Base-by-base conservation (phyloP, 2,329 filamentous ascomycete species). In the Talaromyces sp. region DNA sequence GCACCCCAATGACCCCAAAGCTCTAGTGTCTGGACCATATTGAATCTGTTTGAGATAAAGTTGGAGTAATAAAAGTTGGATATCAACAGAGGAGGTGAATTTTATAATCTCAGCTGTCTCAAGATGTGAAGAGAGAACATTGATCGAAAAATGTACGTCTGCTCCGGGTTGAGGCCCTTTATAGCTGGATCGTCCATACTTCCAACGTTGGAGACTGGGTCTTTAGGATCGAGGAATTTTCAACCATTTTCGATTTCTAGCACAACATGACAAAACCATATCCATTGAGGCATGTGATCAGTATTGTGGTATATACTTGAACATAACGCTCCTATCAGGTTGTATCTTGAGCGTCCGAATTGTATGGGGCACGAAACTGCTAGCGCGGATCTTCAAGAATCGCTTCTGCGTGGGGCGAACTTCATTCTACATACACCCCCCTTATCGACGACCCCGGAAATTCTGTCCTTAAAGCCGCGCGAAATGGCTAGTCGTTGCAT, bases 1-100 rank as follows among this genome's bases (percentile, higher is more conserved):
- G 70, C 71, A 19, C 31, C 35, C n/a, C 57, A 45, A 50, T 72
- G 69, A 56, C 66, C 66, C 56, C 68, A 70, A 47, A 70, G 33
- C 19, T 61, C 59, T 19, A 65, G 60, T 19, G 43, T 61, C 50
- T 50, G 59, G n/a, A 50, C 19, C 59, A 61, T 61, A 11, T 35
- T 54, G 31, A 54, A 19, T 10, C 27, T 33, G 5, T 35, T 4
- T 31, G 14, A n/a, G 24, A 52, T 33, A 5, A 14, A 8, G 11
- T 10, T n/a, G 7, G 49, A 33, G 24, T 1, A 52, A 10, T 52
- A 9, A 9, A 31, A 16, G 3, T 16, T 52, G 24, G 13, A 33
- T 9, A 7, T 52, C 8, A 31, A 10, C 9, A 33, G 9, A 52
- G 3, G 13, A n/a, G 13, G 14, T 16, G 16, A 16, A 27, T 16